phyloP scores from a whole-genome alignment of 2,329 filamentous ascomycete genomes.

The Lasiodiplodia gonubiensis region DNA sequence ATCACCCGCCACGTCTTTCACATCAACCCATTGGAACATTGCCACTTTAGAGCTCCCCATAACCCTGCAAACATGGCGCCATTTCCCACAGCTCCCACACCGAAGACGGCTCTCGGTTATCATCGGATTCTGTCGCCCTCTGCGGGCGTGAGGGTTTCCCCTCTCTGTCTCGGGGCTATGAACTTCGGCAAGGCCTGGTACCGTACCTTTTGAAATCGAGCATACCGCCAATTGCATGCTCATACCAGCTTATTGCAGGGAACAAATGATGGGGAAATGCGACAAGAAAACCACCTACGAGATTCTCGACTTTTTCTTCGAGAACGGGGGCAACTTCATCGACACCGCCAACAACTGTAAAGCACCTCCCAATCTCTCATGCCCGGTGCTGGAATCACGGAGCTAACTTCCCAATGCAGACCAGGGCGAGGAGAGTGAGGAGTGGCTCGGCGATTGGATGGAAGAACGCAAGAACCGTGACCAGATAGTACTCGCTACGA shows the following conservation, averaged over 20 bases:
- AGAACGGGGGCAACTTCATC: constrained; percentile 74
- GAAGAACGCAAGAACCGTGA: constrained; percentile 44
- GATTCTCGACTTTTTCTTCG: constrained; percentile 70
- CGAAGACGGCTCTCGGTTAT: constrained; percentile 54
- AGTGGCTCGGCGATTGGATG: constrained; percentile 55
- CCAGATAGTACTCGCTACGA: constrained; percentile 50
- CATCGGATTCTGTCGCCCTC: constrained; percentile 60
- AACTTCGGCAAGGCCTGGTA: constrained; percentile 60
- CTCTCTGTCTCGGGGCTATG: constrained; percentile 62
- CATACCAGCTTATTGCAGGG: background rate
- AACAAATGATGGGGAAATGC: constrained; percentile 14
- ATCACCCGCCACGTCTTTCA: background rate
- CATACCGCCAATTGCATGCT: background rate
- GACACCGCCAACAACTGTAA: constrained; percentile 31
- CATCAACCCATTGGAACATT: background rate
- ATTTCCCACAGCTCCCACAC: constrained; percentile 38
- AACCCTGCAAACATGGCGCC: constrained; percentile 12
- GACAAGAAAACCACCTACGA: constrained; percentile 64
- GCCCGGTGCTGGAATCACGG: too few species aligned
- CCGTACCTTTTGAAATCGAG: background rate
- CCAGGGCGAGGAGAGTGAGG: constrained; percentile 49
- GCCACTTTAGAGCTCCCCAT: background rate
- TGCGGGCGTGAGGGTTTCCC: constrained; percentile 59
- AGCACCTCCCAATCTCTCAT: too few species aligned
- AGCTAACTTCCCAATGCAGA: background rate